Base-by-base conservation (phyloP, 2,329 filamentous ascomycete genomes). In the Aspergillus piperis region DNA sequence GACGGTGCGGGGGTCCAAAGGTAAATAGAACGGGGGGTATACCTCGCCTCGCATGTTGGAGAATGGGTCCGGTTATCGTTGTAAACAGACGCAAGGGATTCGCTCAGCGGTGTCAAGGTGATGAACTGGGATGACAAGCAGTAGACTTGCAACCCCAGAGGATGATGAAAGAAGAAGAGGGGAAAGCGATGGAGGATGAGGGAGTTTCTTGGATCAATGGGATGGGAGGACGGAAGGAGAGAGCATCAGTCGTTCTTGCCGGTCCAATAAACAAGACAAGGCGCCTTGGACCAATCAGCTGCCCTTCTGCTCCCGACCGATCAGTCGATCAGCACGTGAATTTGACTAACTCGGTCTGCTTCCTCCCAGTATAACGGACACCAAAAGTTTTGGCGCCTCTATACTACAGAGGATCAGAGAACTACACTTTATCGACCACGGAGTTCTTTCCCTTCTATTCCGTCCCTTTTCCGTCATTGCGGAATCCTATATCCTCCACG, bases 11-110 rank as follows among this genome's bases (percentile, higher is more conserved):
- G 60, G 63, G 63, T 58, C 58, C 53, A 38, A 39, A 50, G 47
- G 64, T 67, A 67, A 66, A 68, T 63, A 68, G 54, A 57, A 56
- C 38, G 17, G 56, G 38, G 17, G 39, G 50, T 30, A 47, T 72
- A 76, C 73, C 70, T 76, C 74, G 68, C 74, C 73, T 69, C 73
- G 67, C 73, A 76, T 76, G 54, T 50, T 75, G 69, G 52, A 52
- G n/a, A 52, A 41, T 60, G 17, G 54, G 54, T 49, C 32, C 11
- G 36, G 44, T 25, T 13, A 25, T 27, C 38, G 13, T 47, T 3
- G 5, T 41, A 17, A 36, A 56, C 23, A 11, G 21, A 25, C 27
- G 21, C 15, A 57, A 15, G 19, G 39, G 17, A 23, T 15, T 25
- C 8, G 39, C 47, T 27, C 57, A 30, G 30, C 39, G 32, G 51